Base-by-base conservation (phyloP, 2,329 filamentous ascomycete species). In the Monosporascus cannonballus region DNA sequence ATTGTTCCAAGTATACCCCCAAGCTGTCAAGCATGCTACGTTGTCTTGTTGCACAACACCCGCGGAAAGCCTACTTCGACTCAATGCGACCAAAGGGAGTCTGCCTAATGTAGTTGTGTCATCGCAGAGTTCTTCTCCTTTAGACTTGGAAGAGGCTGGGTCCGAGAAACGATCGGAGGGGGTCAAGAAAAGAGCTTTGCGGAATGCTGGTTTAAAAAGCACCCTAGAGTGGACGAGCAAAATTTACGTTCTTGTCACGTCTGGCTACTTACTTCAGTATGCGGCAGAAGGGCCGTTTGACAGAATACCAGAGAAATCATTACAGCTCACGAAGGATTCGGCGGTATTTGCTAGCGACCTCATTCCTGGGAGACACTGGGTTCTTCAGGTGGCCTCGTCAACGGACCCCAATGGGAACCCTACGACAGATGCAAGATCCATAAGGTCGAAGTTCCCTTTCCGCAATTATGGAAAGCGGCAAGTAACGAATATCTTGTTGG, bases 1-100 rank as follows among this genome's bases (percentile, higher is more conserved):
- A 2, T 73, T 96, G 14, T 95, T 92, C 67, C 88, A 96, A 67
- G 90, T 89, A 14, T 96, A 91, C 66, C 87, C 89, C 0, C 91
- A 96, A 69, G 84, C 90, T 3, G 79, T 90, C 59, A 91, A 88
- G 63, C 83, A 94, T 67, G 84, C 83, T 11, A 83, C 80, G 17
- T 74, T 96, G 3, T 80, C 85, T 25, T 80, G 87, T 17, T 86
- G 86, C 38, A 81, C 79, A 2, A 71, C 87, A 11, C 82, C 87
- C 1, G 80, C 86, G 2, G 91, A 95, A 55, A 71, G 79, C 1
- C 80, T 94, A 47, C 67, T 90, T 49, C 81, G 86, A 54, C 71
- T 81, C 47, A 80, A 83, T 57, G 77, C 78, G 49, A 74, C 76
- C 54, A 79, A 77, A 55, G 72, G 70, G 50, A 76, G 71, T 58